Evolutionary conservation across 208 protist species (phyloP).

Genomic region (Leishmania major): DNA sequence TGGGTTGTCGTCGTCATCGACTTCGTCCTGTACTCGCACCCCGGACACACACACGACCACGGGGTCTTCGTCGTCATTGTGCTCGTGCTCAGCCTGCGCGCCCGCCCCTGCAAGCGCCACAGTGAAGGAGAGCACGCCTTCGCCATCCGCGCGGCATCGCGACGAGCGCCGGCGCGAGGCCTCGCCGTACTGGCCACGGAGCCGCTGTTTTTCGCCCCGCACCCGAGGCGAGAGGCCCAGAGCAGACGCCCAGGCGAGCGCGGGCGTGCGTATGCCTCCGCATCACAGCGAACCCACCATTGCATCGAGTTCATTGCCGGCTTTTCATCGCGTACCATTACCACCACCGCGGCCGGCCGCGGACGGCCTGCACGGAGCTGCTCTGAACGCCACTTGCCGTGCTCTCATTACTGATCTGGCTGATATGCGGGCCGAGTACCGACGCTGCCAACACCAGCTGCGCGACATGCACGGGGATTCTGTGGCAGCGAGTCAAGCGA

Average conservation of each 20-base stretch:
- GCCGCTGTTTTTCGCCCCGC: not conserved
- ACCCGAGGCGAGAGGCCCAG: not conserved
- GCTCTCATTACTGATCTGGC: slow-evolving; percentile 62
- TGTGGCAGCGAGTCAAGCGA: slow-evolving; percentile 61
- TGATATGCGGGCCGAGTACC: slow-evolving; percentile 52
- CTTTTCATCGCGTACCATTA: not conserved
- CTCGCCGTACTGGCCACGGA: not conserved
- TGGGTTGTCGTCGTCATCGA: slow-evolving; percentile 20
- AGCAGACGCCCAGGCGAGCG: not conserved
- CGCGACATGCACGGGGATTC: slow-evolving; percentile 52
- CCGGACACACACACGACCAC: slow-evolving; percentile 2
- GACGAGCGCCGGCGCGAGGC: not conserved
- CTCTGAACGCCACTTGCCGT: slow-evolving; percentile 48
- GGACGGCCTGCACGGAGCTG: slow-evolving; percentile 18
- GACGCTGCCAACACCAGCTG: slow-evolving; percentile 41
- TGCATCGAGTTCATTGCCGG: not conserved
- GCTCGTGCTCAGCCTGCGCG: not conserved
- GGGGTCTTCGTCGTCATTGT: slow-evolving; percentile 7
- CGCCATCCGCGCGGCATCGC: not conserved
- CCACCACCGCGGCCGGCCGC: not conserved
- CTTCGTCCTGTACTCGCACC: not conserved
- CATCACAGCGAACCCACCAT: not conserved
- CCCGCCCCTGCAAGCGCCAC: not conserved
- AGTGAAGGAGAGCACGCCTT: not conserved
- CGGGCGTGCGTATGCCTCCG: not conserved